A percentile compares a stretch with the other conserved stretches of the same genome.
Conservation (phyloP, 345 rosid species). For the Moricandia moricandioides region DNA sequence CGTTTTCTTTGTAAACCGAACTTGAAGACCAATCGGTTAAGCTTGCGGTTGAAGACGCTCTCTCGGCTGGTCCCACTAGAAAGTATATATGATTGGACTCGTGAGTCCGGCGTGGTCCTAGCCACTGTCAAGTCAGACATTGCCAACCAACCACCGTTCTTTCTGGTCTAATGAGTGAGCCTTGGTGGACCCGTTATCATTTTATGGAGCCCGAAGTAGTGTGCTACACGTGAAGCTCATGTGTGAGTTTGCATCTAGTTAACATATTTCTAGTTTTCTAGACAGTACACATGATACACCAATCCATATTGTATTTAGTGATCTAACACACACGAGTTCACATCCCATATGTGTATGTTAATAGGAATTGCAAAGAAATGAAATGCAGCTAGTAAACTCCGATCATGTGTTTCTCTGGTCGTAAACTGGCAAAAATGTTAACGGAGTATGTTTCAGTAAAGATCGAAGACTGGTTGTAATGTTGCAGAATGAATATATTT, state of each 20-base stretch:
- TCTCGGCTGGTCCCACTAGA: constrained; percentile 29
- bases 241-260: not conserved
- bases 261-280: not conserved
- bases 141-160: constrained; percentile 34
- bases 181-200: constrained; percentile 16
- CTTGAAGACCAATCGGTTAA: constrained; percentile 4
- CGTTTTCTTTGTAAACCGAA: constrained; percentile 20
- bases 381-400: not conserved
- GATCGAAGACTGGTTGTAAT: not conserved
- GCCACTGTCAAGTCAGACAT: constrained; percentile 37
- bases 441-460: not conserved
- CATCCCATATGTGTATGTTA: constrained; percentile 9
- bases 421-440: not conserved
- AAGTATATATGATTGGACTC: constrained; percentile 31
- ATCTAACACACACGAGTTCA: not conserved
- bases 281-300: too few species aligned
- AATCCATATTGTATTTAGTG: not conserved
- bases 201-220: constrained; percentile 3
- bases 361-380: not conserved
- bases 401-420: not conserved
- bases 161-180: constrained; percentile 19
- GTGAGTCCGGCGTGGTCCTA: constrained; percentile 40
- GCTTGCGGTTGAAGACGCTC: constrained; percentile 30
- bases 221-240: constrained; percentile 35
- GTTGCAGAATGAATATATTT: not conserved